Evolutionary conservation across 306 rosid genomes (phyloP), one percentile per base, ranked within the genome.

Genomic region (Cucumis melo): DNA sequence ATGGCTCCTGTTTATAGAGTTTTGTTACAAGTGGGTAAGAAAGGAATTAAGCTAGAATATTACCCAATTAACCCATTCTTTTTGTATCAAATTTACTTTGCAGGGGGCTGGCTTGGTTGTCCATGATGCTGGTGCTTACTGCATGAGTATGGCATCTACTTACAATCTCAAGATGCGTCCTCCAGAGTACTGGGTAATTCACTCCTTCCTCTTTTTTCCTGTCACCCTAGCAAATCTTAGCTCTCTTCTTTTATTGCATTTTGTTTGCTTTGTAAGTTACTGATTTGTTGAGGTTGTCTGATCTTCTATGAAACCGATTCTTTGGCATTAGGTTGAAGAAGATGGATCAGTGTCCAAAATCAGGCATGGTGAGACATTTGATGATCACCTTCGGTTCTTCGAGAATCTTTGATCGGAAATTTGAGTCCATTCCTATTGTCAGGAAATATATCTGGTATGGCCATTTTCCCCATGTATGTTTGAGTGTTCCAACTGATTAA

Each of bases 121-220:
- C 85, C 99, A 94, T 56, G 99, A 94, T 81, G 97, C 97, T 5
- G 98, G 98, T 56, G 98, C 98, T 65, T 94, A 94, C 81, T 94
- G 96, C 84, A 91, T 91, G 98, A 94, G 97, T 87, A 94, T 94
- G 99, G 96, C 97, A 60, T 94, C 99, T 13, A 92, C 98, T 39
- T 94, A 91, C 86, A 91, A 94, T 87, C 93, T 94, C 64, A 91
- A 91, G 87, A 94, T 94, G 99, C 91, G 95, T 12, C 99, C 97
- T 80, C 95, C 97, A 1, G 96, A 94, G 50, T 94, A 89, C 81
- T 94, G 99, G 99, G 99, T 91, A 87, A 16, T 82, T 15, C 76
- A 9, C 68, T 23, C 10, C 58, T 44, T 56, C 76, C 64, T 56
- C 32, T 55, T 57, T 46, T 74, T 48, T 19, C 14, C 24, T 44